Percentiles rank a stretch among this genome's conserved stretches.
These are phyloP conservation scores for Heliosperma pusillum DNA, from an alignment of 148 eudicot species.

Conservation along the genomic window DNA sequence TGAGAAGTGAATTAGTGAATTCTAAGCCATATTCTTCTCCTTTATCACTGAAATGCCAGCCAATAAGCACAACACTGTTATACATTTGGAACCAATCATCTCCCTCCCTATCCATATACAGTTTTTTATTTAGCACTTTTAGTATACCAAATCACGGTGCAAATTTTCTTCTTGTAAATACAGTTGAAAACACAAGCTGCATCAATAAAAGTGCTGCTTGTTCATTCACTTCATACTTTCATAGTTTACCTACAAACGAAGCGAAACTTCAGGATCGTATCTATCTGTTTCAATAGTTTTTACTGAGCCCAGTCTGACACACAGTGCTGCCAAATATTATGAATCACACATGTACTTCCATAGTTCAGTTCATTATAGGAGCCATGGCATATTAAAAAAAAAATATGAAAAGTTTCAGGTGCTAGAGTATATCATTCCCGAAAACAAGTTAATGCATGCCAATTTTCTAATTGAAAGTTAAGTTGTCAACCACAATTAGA, in stretches of 20 bases:
- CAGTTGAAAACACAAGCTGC: background rate
- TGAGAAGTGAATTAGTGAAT: background rate
- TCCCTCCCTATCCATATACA: background rate
- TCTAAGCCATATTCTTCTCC: background rate
- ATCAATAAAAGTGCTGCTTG: background rate
- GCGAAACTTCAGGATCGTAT: background rate
- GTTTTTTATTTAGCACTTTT: background rate
- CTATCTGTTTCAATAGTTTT: background rate
- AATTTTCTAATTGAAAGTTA: background rate
- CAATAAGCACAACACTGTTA: background rate
- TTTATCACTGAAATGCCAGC: background rate
- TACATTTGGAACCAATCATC: background rate
- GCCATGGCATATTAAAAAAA: background rate
- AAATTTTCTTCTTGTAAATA: background rate
- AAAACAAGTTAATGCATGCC: background rate
- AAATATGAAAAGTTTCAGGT: background rate
- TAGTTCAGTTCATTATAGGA: background rate
- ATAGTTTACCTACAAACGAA: background rate
- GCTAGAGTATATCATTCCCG: background rate
- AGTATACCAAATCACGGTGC: background rate
- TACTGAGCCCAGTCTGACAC: background rate
- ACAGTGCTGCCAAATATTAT: background rate
- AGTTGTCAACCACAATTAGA: slow-evolving; percentile 4
- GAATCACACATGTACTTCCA: background rate
- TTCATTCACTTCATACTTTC: background rate